Evolutionary conservation across 2,329 filamentous ascomycete genomes (phyloP), one percentile per base, ranked within the genome.

Genomic region (Fusarium newnesense): DNA sequence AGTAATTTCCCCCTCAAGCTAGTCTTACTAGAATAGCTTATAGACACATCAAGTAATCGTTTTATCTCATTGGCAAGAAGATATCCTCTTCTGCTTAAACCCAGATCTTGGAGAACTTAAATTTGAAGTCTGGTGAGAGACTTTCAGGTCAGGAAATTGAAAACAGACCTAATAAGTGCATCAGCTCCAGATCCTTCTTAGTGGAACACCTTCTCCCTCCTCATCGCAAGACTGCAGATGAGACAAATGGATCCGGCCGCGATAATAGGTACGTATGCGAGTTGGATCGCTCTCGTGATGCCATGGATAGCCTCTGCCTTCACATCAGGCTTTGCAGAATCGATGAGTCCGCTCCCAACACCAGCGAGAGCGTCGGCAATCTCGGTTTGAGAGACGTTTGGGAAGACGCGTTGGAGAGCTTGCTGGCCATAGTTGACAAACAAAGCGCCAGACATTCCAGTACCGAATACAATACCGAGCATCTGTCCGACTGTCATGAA

Each of bases 401-500:
- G 60, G n/a, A 67, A 67, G 2, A 64, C 42, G 15, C 32, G 39
- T 9, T 49, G 15, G 13, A 67, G 53, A 24, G 44, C 52, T 32
- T 64, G 64, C 34, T 64, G 64, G 11, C 64, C 64, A 32, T 64
- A 67, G 28, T 67, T 67, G 28, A 67, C 36, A 2, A 67, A 67
- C 9, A 67, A 1, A 3, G 60, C 64, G 19, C 64, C 60, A 1
- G 60, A 67, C 64, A 67, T 67, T 8, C 64, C 60, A 9, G 64
- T 67, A 1, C 64, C 64, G 16, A 67, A 67, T 4, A 67, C 64
- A 4, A 67, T 67, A 11, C 64, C 64, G 7, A 64, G 37, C 64
- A 67, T 67, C 16, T 67, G 64, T 4, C 64, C 64, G 26, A 64
- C 64, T 19, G 64, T 67, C 64, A 67, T 67, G 16, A 67, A 67